Evolutionary conservation across 805 yeast species (phyloP).

Genomic region (Ogataea philodendri): DNA sequence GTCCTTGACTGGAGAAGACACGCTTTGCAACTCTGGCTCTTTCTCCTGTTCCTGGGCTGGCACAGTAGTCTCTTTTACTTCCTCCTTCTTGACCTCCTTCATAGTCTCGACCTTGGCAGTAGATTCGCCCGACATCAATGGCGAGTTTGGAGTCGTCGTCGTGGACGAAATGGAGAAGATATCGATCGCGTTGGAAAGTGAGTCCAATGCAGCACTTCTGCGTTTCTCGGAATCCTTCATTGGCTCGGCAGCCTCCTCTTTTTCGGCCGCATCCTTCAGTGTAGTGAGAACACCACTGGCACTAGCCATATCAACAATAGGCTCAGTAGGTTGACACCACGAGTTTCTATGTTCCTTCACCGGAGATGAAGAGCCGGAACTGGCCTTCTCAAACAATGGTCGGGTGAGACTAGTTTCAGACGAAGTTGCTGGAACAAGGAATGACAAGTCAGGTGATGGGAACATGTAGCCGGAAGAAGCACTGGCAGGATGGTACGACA

Average conservation of each 20-base stretch:
- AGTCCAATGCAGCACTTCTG: constrained; percentile 34
- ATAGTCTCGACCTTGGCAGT: constrained; percentile 8
- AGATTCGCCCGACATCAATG: constrained; percentile 11
- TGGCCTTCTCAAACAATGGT: constrained; percentile 19
- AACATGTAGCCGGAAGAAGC: constrained; percentile 28
- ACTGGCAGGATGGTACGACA: constrained; percentile 75
- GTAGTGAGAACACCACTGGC: constrained; percentile 33
- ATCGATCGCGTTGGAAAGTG: constrained; percentile 34
- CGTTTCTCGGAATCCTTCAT: constrained; percentile 28
- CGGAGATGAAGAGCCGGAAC: constrained; percentile 30
- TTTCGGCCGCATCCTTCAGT: constrained; percentile 12
- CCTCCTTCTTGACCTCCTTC: not conserved
- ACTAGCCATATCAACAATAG: constrained; percentile 32
- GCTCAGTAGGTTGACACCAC: constrained; percentile 33
- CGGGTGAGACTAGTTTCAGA: constrained; percentile 25
- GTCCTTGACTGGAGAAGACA: not conserved
- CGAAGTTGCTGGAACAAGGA: constrained; percentile 26
- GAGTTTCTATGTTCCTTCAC: constrained; percentile 29
- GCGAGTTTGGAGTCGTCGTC: constrained; percentile 20
- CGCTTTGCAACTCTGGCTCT: not conserved
- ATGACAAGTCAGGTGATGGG: constrained; percentile 32
- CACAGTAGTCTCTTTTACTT: not conserved
- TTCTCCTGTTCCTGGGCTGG: constrained; percentile 1
- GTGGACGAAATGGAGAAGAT: constrained; percentile 25
- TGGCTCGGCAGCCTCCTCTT: constrained; percentile 7